Evolutionary conservation across 257 asterid species (phyloP).

Genomic region (Knoxia roxburghii): DNA sequence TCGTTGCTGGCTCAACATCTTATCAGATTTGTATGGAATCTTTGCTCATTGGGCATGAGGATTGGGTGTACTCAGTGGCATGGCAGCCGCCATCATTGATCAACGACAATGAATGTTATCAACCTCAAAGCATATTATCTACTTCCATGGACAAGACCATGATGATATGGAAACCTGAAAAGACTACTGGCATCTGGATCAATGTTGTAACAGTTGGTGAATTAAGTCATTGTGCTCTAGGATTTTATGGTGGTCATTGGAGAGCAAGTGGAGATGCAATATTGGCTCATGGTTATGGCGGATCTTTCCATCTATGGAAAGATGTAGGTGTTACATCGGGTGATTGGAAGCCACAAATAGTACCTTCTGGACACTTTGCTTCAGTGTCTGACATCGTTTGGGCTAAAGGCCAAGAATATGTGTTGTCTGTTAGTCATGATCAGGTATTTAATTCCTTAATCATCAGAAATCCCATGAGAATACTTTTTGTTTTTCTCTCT

Average conservation of each 20-base stretch:
- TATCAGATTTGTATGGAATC: conserved; percentile 86
- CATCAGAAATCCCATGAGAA: not conserved
- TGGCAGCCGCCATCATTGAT: conserved; percentile 74
- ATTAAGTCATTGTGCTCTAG: conserved; percentile 88
- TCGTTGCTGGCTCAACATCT: conserved; percentile 53
- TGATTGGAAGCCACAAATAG: conserved; percentile 95
- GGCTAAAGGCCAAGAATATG: conserved; percentile 73
- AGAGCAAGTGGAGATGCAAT: conserved; percentile 64
- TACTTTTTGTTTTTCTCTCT: not conserved
- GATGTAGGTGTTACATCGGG: conserved; percentile 63
- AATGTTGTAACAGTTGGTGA: conserved; percentile 97
- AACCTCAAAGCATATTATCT: conserved; percentile 85
- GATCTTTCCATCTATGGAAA: conserved; percentile 91
- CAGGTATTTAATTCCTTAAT: conserved; percentile 48
- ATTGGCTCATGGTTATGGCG: conserved; percentile 96
- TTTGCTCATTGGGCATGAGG: conserved; percentile 95
- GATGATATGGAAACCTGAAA: conserved; percentile 99
- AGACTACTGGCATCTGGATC: conserved; percentile 92
- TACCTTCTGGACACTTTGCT: conserved; percentile 96
- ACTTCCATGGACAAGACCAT: conserved; percentile 98
- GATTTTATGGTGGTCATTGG: conserved; percentile 98
- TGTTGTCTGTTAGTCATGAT: conserved; percentile 91
- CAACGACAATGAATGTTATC: conserved; percentile 50
- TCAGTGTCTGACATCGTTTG: conserved; percentile 82
- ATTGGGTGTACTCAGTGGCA: conserved; percentile 96